Base-by-base conservation (phyloP, 805 yeast species). In the Candida ipomoeae region DNA sequence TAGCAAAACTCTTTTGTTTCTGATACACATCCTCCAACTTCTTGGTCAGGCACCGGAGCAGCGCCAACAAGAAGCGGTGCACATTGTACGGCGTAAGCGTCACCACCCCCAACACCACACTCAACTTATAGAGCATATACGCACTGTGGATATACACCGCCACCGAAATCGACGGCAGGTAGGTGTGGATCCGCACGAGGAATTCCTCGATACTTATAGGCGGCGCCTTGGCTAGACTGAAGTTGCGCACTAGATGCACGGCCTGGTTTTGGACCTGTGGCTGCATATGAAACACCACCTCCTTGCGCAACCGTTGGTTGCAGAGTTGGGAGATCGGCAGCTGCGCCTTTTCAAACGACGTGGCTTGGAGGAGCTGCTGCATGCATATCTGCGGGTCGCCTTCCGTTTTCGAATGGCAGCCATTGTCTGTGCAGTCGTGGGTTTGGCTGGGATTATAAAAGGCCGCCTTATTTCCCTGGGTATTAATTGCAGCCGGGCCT, bases 1-100 rank as follows among this genome's bases (percentile, higher is more conserved):
- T 69, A 39, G 79, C 76, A 53, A 70, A 75, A 42, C 68, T 67
- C 31, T 58, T 59, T 46, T 73, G 79, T 44, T 68, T 70, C 55
- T 66, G 75, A 56, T 75, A 71, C 40, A 74, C 67, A 54, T 75
- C 80, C 53, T 75, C 80, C 23, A 75, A 61, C 34, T 69, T 60
- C 52, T 75, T 75, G 21, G 67, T 64, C 37, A 77, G 65, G 21
- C 76, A 61, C 38, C 80, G 58, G 14, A 75, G 52, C 35, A 65
- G 62, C 2, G 78, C 69, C 50, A 75, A 60, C 7, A 73, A 56
- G 41, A 75, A 56, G 33, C 80, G 55, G 52, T 73, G 71, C 5
- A 68, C 71, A 50, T 75, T 75, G 42, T 68, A 55, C 48, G 38
- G 67, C 51, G 71, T 66, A 11, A 75, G 59, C 4, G 62, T 63